Percentiles rank a stretch among this genome's conserved stretches.
These are phyloP conservation scores for Diaporthe batatas DNA, from an alignment of 2,329 filamentous ascomycete genomes.

Conservation along the genomic window DNA sequence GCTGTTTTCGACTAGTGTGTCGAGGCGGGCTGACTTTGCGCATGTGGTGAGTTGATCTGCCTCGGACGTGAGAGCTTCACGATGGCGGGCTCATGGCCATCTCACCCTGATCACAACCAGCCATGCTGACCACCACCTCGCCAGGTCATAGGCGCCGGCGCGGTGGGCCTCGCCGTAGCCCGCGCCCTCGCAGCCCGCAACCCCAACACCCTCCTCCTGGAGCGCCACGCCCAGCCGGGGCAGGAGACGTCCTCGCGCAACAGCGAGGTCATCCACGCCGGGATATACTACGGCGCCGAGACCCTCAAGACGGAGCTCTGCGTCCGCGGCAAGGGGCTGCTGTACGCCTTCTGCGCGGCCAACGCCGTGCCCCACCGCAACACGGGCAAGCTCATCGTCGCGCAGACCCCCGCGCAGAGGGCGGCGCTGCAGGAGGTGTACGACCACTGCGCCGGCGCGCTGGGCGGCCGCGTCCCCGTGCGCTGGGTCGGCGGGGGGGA, in stretches of 20 bases:
- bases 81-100: not conserved
- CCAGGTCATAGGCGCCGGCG: slow-evolving; percentile 72
- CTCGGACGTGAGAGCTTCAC: not conserved
- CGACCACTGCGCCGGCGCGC: slow-evolving; percentile 54
- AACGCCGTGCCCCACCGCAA: slow-evolving; percentile 78
- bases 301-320: slow-evolving; percentile 89
- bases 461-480: slow-evolving; percentile 73
- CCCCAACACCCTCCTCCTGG: slow-evolving; percentile 80
- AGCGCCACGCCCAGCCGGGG: slow-evolving; percentile 81
- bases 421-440: slow-evolving; percentile 69
- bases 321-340: slow-evolving; percentile 78
- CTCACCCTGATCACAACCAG: too few species aligned
- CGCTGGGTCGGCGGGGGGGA: slow-evolving; percentile 76
- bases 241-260: slow-evolving; percentile 92
- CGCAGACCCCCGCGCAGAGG: slow-evolving; percentile 80
- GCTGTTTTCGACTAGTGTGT: slow-evolving; percentile 54
- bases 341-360: slow-evolving; percentile 82
- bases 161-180: slow-evolving; percentile 85
- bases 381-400: slow-evolving; percentile 95
- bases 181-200: slow-evolving; percentile 73
- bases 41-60: slow-evolving; percentile 55
- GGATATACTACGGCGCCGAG: slow-evolving; percentile 85
- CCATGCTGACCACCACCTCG: too few species aligned
- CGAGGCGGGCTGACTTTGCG: slow-evolving; percentile 57
- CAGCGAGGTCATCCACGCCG: slow-evolving; percentile 96